Evolutionary conservation across 2,329 filamentous ascomycete genomes (phyloP), one percentile per base, ranked within the genome.

Genomic region (Calonectria hawksworthii): DNA sequence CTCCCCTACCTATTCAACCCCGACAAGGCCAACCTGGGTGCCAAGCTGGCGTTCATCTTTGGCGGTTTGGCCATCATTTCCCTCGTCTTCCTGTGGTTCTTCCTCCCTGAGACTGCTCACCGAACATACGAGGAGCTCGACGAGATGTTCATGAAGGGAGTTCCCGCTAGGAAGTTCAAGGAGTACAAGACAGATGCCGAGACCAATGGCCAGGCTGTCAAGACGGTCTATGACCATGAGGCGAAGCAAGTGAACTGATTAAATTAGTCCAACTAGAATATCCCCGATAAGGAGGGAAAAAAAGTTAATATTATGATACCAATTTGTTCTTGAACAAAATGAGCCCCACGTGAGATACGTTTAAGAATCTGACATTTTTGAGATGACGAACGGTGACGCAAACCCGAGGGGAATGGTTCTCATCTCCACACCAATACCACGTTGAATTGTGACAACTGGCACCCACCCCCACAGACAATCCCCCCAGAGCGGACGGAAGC

Each of bases 91-190:
- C 54, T 79, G 1, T 79, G 74, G 68, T 75, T 79, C 66, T 76
- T 50, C 11, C 74, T 77, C 38, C 75, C 77, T 14, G 77, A 80
- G 61, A 77, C 76, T 13, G 72, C 74, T 2, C 69, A 72, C 23
- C 73, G 73, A 16, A 79, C 78, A 1, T 75, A 76, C 13, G 79
- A 80, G 41, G 74, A 73, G 65, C 59, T 77, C 7, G 75, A 76
- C 38, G 74, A 77, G 71, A 75, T 76, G 74, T 75, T 77, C 34
- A 47, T 71, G 3, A 77, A 71, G 74, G 54, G 44, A 4, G 66
- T 77, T 34, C 68, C 71, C 11, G 72, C 74, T 6, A 70, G 74
- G 26, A 54, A 76, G 30, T 74, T 76, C 52, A 71, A 74, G 72
- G 38, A 32, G 1, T 74, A 74, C 50, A 76, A 75, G 72, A 70